These are phyloP conservation scores for Macrophomina phaseolina DNA, from an alignment of 2,329 filamentous ascomycete genomes.

Conservation along the genomic window DNA sequence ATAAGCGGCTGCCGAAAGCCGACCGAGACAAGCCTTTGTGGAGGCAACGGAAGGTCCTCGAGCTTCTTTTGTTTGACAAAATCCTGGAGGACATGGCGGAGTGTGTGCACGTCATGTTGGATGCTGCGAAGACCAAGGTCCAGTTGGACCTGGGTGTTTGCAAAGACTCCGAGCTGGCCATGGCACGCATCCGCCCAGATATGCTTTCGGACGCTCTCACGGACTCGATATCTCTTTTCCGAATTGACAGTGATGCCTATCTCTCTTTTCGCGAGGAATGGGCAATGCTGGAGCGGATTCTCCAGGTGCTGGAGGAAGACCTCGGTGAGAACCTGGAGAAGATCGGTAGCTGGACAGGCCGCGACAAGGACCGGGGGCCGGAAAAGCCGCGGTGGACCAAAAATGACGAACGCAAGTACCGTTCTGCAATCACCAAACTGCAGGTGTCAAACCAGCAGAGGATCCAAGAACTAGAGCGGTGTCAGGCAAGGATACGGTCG, in stretches of 20 bases:
- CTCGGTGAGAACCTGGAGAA: conserved; percentile 31
- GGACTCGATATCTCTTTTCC: conserved; percentile 17
- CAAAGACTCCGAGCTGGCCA: neutral
- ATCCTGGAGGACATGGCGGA: conserved; percentile 31
- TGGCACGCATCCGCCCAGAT: neutral
- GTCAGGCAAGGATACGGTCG: conserved; percentile 25
- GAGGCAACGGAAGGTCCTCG: conserved; percentile 39
- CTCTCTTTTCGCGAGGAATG: conserved; percentile 27
- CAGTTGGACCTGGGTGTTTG: neutral
- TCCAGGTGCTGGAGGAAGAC: conserved; percentile 33
- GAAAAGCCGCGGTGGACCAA: conserved; percentile 42
- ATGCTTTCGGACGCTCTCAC: conserved; percentile 10
- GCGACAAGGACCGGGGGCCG: conserved; percentile 36
- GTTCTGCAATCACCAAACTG: conserved; percentile 31
- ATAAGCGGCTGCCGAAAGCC: conserved; percentile 1
- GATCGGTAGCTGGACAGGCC: conserved; percentile 35
- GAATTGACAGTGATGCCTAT: conserved; percentile 21
- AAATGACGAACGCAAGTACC: conserved; percentile 41
- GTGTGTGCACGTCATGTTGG: conserved; percentile 4
- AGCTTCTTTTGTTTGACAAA: conserved; percentile 35
- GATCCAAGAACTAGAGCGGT: conserved; percentile 4
- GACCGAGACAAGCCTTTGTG: conserved; percentile 28
- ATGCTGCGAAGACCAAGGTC: neutral
- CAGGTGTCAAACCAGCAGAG: conserved; percentile 24
- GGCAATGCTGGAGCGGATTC: conserved; percentile 30